These are phyloP conservation scores for Tuctoria greenei DNA, from an alignment of 176 grass and related monocot genomes.

Conservation along the genomic window DNA sequence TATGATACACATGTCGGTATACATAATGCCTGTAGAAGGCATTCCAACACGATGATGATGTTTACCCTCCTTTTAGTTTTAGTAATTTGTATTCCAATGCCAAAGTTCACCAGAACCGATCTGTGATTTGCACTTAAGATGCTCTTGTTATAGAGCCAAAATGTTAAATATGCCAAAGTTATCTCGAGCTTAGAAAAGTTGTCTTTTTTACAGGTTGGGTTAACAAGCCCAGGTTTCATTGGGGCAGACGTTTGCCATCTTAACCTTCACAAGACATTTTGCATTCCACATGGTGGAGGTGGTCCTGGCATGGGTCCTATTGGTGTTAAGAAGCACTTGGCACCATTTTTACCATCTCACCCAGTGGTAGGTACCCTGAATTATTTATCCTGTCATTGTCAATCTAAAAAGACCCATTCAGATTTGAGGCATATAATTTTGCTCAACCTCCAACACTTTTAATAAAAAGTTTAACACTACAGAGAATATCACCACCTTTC, in stretches of 20 bases:
- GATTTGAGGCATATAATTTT: neutral
- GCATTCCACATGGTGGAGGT: conserved; percentile 98
- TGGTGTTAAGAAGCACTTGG: conserved; percentile 97
- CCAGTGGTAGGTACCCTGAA: conserved; percentile 73
- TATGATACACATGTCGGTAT: neutral
- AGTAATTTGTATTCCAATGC: neutral
- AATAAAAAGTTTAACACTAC: conserved; percentile 10
- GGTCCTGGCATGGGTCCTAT: conserved; percentile 99
- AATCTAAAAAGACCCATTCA: conserved; percentile 18
- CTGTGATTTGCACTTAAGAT: conserved; percentile 7
- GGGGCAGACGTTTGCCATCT: conserved; percentile 99
- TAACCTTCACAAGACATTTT: conserved; percentile 99
- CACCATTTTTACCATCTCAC: conserved; percentile 97
- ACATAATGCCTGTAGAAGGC: neutral
- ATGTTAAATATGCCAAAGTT: neutral
- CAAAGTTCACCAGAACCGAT: neutral
- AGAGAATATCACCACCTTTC: neutral
- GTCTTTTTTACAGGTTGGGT: conserved; percentile 65
- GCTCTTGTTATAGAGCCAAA: neutral
- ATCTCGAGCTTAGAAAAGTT: conserved; percentile 19
- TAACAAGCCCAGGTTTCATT: conserved; percentile 98
- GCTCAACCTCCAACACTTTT: neutral
- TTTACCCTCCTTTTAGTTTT: neutral
- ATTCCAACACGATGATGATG: neutral
- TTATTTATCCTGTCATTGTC: conserved; percentile 15